Conservation (phyloP, 176 grass and related monocot species). For the Ananas comosus region DNA sequence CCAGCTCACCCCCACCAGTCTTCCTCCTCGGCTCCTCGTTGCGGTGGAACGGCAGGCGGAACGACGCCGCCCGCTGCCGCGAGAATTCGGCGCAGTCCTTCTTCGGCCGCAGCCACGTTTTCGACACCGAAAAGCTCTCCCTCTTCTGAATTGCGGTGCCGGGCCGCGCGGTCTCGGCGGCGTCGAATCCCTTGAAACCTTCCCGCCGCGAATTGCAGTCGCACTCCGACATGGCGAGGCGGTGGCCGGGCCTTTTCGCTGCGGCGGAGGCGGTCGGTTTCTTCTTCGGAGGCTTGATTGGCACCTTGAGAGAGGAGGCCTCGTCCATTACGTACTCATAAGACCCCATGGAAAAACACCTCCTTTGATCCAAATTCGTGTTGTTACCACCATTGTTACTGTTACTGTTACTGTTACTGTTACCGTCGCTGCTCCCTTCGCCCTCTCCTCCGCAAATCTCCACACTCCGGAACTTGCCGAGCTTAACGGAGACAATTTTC, state of each 20-base stretch:
- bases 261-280: conserved; percentile 9
- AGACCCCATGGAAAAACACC: conserved; percentile 93
- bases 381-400: conserved; percentile 18
- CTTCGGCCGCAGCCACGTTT: conserved; percentile 67
- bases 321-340: conserved; percentile 95
- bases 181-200: conserved; percentile 38
- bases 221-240: conserved; percentile 73
- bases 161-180: conserved; percentile 23
- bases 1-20: conserved; percentile 49
- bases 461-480: conserved; percentile 72
- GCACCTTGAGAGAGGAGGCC: conserved; percentile 39
- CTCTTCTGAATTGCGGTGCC: conserved; percentile 31
- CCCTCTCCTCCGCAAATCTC: conserved; percentile 30
- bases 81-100: conserved; percentile 38
- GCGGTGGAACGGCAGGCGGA: conserved; percentile 58
- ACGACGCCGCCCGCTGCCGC: conserved; percentile 60
- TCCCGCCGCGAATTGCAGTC: conserved; percentile 70
- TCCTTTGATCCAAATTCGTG: conserved; percentile 35
- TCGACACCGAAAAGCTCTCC: conserved; percentile 83
- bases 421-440: conserved; percentile 25
- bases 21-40: conserved; percentile 32
- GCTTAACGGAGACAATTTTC: conserved; percentile 69
- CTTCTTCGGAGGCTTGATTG: conserved; percentile 75
- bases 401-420: too few relatives aligned
- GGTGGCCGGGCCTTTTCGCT: conserved; percentile 24